Conservation (phyloP, 2,329 filamentous ascomycete genomes). For the Pseudogymnoascus sp. region DNA sequence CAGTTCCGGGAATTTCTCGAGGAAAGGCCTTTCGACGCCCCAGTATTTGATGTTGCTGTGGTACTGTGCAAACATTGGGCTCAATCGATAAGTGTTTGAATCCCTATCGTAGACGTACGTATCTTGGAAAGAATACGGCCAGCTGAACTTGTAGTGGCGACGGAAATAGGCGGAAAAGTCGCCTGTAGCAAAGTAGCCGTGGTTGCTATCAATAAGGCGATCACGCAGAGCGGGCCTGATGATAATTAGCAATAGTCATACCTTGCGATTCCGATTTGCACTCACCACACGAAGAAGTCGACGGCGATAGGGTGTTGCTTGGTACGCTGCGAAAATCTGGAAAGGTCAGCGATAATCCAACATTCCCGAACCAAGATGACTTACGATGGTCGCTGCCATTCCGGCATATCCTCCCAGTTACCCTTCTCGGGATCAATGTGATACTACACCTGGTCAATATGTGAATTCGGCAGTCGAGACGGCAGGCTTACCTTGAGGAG, state of each 20-base stretch:
- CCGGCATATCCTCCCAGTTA: conserved; percentile 16
- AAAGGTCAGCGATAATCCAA: neutral
- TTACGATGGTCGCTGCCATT: conserved; percentile 19
- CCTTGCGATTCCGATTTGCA: neutral
- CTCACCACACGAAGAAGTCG: conserved; percentile 18
- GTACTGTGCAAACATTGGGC: conserved; percentile 16
- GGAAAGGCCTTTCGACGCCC: conserved; percentile 15
- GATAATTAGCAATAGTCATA: neutral
- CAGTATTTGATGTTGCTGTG: conserved; percentile 14
- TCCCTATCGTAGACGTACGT: conserved; percentile 13
- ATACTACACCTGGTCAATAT: conserved; percentile 13
- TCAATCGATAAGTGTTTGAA: conserved; percentile 12
- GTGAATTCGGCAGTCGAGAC: neutral
- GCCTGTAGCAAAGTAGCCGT: conserved; percentile 13
- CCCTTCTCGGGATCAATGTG: conserved; percentile 14
- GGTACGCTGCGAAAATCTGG: conserved; percentile 14
- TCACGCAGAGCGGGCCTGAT: conserved; percentile 17
- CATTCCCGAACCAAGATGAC: neutral
- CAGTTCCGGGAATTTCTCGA: conserved; percentile 16
- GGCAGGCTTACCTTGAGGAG: conserved; percentile 15
- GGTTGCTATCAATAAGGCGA: conserved; percentile 15
- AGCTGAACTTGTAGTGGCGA: conserved; percentile 17
- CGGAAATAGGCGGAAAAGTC: conserved; percentile 16
- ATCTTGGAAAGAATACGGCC: conserved; percentile 17
- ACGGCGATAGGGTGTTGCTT: conserved; percentile 17